Evolutionary conservation across 805 yeast genomes (phyloP), one percentile per base, ranked within the genome.

Genomic region (Schwanniomyces pseudopolymorphus): DNA sequence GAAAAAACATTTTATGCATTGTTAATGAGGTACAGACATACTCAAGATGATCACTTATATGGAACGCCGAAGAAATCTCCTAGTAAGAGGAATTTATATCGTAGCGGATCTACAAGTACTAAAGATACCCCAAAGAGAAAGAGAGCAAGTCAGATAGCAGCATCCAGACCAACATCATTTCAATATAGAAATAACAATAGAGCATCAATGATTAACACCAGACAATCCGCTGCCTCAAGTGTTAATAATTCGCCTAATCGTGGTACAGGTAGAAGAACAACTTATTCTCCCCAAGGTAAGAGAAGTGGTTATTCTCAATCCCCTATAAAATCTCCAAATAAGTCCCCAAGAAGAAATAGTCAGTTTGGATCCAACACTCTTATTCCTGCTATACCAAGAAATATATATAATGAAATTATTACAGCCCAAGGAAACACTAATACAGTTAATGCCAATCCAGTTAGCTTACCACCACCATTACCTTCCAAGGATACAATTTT

Each of bases 1-100:
- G 78, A 73, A 52, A 73, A 73, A 54, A 72, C 78, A 5, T 73
- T 73, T 49, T 73, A 73, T 43, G 77, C 78, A 2, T 70, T 73
- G 53, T 64, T 73, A 38, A 57, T 72, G 57, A 60, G 77, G 49
- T 73, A 73, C 56, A 67, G 75, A 55, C 76, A 72, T 52, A 65
- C 63, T 43, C 75, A 69, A 48, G 69, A 61, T 44, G 71, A 64
- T 37, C 40, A 40, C 40, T 44, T 21, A 47, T 53, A 45, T 36
- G 42, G 44, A 10, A 41, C 47, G 3, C 38, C 42, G 11, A 35
- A 48, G 13, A 54, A 48, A 38, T 50, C 57, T 3, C 46, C 45
- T 8, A 51, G 51, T 10, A 47, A 52, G 20, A 44, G 37, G 31
- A 28, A 20, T 21, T 28, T 40, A 19, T 14, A 40, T 6, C 53